Percentiles rank a stretch among this genome's conserved stretches.
Evolutionary conservation across 805 yeast species (phyloP).

Genomic region (Cyberlindnera petersonii): DNA sequence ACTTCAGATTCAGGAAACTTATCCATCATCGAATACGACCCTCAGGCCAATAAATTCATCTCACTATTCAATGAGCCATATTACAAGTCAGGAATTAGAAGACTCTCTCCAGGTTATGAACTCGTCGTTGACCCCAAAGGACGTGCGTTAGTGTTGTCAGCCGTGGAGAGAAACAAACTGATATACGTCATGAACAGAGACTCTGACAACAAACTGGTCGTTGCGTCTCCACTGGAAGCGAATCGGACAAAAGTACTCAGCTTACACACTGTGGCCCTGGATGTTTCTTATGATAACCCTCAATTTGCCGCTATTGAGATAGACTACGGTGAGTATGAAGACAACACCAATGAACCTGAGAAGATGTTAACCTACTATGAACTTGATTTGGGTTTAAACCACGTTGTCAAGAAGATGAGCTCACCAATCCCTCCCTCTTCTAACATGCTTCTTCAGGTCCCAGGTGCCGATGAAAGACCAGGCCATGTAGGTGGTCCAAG

Average conservation of each 20-base stretch:
- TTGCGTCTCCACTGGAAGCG: conserved; percentile 76
- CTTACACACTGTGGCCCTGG: conserved; percentile 53
- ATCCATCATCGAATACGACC: conserved; percentile 45
- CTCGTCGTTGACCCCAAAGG: conserved; percentile 67
- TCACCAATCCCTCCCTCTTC: conserved; percentile 39
- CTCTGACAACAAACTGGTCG: conserved; percentile 39
- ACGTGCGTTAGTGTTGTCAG: conserved; percentile 64
- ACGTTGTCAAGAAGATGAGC: conserved; percentile 53
- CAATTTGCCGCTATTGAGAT: conserved; percentile 76
- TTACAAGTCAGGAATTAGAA: conserved; percentile 68
- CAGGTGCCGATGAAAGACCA: conserved; percentile 68
- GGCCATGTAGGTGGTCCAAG: conserved; percentile 69
- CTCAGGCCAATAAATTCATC: conserved; percentile 35
- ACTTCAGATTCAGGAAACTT: conserved; percentile 81
- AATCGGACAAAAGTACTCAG: conserved; percentile 48
- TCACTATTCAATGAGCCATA: conserved; percentile 60
- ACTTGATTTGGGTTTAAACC: conserved; percentile 81
- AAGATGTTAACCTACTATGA: conserved; percentile 64
- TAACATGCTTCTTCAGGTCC: conserved; percentile 58
- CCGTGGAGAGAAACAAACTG: conserved; percentile 71
- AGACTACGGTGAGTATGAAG: conserved; percentile 39
- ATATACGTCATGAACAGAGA: conserved; percentile 60
- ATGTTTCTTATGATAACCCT: conserved; percentile 80
- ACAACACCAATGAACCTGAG: conserved; percentile 20
- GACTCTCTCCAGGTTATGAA: conserved; percentile 73